Conservation (phyloP, 2,329 filamentous ascomycete species). For the Penicillium sp. region DNA sequence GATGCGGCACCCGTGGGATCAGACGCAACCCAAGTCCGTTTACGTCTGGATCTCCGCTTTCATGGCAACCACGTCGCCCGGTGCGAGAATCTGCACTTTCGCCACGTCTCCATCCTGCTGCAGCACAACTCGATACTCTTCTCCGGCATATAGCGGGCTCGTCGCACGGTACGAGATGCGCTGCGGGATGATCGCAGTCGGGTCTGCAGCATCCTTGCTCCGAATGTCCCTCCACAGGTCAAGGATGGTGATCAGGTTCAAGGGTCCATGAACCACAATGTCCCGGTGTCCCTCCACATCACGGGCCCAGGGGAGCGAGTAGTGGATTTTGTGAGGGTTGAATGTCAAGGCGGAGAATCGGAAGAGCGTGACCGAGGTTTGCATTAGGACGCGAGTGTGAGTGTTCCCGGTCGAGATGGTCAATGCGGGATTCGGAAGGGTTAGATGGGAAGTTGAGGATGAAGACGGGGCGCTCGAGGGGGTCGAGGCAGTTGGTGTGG, state of each 20-base stretch:
- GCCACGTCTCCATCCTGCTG: conserved; percentile 29
- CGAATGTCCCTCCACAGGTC: conserved; percentile 44
- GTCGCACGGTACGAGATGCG: conserved; percentile 49
- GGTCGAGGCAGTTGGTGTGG: conserved; percentile 12
- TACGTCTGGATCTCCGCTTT: conserved; percentile 35
- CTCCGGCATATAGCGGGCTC: conserved; percentile 48
- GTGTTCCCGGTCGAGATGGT: conserved; percentile 21
- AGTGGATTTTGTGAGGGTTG: conserved; percentile 45
- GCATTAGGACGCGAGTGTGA: conserved; percentile 33
- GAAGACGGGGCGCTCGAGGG: conserved; percentile 3
- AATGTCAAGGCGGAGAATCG: conserved; percentile 45
- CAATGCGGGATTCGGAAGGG: conserved; percentile 14
- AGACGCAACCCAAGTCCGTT: not conserved
- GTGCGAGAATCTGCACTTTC: conserved; percentile 34
- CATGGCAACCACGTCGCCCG: conserved; percentile 34
- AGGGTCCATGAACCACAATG: conserved; percentile 43
- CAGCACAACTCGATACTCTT: conserved; percentile 45
- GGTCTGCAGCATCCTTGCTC: conserved; percentile 14
- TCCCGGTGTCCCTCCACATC: conserved; percentile 43
- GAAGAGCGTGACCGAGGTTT: conserved; percentile 41
- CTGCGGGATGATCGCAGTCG: conserved; percentile 34
- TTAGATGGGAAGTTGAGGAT: conserved; percentile 11
- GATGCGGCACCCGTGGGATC: no score
- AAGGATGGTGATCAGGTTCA: conserved; percentile 43
- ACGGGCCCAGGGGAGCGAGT: conserved; percentile 42